Base-by-base conservation (phyloP, 2,329 filamentous ascomycete genomes). In the Penicillium paneum region DNA sequence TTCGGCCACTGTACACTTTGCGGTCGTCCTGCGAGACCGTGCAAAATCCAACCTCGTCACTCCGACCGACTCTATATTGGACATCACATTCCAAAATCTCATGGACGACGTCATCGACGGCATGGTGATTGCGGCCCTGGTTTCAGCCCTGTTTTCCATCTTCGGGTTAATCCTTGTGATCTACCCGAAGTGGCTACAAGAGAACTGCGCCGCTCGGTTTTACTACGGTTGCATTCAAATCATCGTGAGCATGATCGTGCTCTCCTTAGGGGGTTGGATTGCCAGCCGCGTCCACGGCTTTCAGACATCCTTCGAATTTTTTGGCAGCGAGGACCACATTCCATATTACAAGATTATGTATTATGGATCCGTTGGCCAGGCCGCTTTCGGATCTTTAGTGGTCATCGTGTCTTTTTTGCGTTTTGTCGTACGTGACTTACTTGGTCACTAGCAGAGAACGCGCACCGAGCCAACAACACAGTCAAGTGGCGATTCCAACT, bases 321-420 rank as follows among this genome's bases (percentile, higher is more conserved):
- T 56, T 38, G 15, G 34, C 13, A 41, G 19, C 4, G 28, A 29
- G 34, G 34, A 43, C 36, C 40, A 50, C 24, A 38, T 49, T 42
- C 41, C 38, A 39, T 56, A 56, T 36, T 56, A 54, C 24, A 35
- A 47, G 17, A 43, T 56, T 28, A 56, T 56, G 35, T 54, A 56
- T 42, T 53, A 56, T 46, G 46, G 50, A 32, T 36, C 40, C n/a
- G 41, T 52, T 13, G 15, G 54, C 26, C 31, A 50, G 31, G 49
- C 54, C 31, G 31, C 45, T 32, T 56, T 50, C 31, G 29, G 54
- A 44, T 24, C 40, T 36, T 31, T 53, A 36, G 34, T 50, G 36
- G 31, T 39, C 31, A 56, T 47, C 11, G n/a, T 29, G 8, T 53
- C 29, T 29, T 24, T 53, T 24, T 40, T 50, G 13, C 19, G 34